Conservation (phyloP, 2,329 filamentous ascomycete genomes). For the Helotiales sp. region DNA sequence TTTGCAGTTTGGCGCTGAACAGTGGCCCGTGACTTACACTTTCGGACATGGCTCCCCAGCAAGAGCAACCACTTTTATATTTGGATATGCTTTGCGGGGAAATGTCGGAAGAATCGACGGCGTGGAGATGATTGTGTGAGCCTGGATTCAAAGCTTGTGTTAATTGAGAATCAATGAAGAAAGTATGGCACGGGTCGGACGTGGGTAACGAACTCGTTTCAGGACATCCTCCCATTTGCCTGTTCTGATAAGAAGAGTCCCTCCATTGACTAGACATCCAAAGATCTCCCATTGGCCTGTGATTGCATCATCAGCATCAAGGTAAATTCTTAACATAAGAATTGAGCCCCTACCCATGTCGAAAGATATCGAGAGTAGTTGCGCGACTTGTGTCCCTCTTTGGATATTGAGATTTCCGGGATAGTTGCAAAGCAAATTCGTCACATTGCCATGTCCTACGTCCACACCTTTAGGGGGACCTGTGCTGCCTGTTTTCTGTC, state of each 20-base stretch:
- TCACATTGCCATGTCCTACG: conserved; percentile 59
- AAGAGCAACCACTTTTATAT: conserved; percentile 57
- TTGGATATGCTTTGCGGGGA: conserved; percentile 52
- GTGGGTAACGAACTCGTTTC: conserved; percentile 46
- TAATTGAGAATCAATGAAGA: background rate
- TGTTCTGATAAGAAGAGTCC: conserved; percentile 58
- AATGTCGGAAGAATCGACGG: conserved; percentile 60
- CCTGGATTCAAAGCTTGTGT: background rate
- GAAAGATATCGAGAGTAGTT: conserved; percentile 62
- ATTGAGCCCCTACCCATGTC: conserved; percentile 59
- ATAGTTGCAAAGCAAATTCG: conserved; percentile 56
- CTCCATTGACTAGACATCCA: conserved; percentile 60
- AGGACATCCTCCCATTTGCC: conserved; percentile 55
- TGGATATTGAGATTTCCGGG: conserved; percentile 57
- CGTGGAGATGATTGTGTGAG: conserved; percentile 58
- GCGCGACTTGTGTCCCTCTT: conserved; percentile 57
- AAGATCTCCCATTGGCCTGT: conserved; percentile 66
- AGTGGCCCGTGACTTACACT: conserved; percentile 43
- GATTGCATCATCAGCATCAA: conserved; percentile 11
- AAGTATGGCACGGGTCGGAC: background rate
- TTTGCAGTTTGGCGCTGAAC: background rate
- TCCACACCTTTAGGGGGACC: conserved; percentile 86
- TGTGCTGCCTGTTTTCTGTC: conserved; percentile 55
- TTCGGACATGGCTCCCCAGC: conserved; percentile 59
- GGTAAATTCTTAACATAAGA: background rate